These are phyloP conservation scores for Cyamopsis tetragonoloba DNA, from an alignment of 306 rosid species.

Conservation along the genomic window DNA sequence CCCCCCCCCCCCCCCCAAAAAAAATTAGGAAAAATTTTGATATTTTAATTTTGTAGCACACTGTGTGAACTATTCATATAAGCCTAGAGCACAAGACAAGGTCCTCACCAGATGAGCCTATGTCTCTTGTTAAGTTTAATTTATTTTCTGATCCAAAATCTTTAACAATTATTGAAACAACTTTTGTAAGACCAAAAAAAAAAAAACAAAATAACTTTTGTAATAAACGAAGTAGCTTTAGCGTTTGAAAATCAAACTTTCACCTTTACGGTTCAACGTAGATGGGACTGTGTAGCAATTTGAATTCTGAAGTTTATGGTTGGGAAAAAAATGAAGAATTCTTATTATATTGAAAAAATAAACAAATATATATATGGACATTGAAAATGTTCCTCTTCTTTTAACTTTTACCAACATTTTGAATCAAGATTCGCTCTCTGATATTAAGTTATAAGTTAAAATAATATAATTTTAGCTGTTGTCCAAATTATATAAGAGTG, in stretches of 20 bases:
- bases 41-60: background rate
- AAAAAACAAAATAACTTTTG: constrained; percentile 46
- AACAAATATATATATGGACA: background rate
- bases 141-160: too few species aligned
- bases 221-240: constrained; percentile 56
- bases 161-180: too few species aligned
- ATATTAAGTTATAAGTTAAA: too few species aligned
- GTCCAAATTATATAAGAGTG: too few species aligned
- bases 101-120: constrained; percentile 27
- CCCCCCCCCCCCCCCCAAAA: too few species aligned
- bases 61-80: constrained; percentile 16
- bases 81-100: constrained; percentile 5
- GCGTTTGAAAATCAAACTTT: constrained; percentile 40
- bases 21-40: background rate
- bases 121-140: constrained; percentile 24
- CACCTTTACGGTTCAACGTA: constrained; percentile 38
- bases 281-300: constrained; percentile 1
- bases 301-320: constrained; percentile 23
- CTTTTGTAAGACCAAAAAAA: too few species aligned
- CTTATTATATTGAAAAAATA: too few species aligned
- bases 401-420: too few species aligned
- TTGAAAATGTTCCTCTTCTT: background rate
- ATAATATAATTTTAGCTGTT: too few species aligned
- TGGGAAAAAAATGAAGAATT: background rate
- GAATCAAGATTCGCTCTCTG: too few species aligned